Evolutionary conservation across 441 rosid species (phyloP).

Genomic region (Metrosideros polymorpha): DNA sequence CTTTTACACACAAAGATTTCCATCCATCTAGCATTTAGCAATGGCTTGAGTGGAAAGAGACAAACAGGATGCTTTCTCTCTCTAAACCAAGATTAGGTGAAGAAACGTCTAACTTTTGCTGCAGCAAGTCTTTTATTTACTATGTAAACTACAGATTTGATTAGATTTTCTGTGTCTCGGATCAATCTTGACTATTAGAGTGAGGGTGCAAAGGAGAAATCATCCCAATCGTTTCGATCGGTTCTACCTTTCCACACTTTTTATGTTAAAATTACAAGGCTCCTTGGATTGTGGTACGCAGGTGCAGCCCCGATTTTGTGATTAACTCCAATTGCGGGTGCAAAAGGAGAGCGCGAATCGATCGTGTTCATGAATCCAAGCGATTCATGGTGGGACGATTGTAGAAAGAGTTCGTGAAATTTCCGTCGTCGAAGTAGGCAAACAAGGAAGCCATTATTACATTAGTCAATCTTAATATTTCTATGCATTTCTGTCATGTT

Average conservation of each 20-base stretch:
- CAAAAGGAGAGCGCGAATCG: background rate
- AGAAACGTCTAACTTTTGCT: too few species aligned
- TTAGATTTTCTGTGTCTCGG: background rate
- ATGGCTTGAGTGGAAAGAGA: background rate
- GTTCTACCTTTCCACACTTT: too few species aligned
- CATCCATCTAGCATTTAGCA: background rate
- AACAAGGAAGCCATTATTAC: background rate
- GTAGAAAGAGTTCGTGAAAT: background rate
- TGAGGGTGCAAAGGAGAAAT: too few species aligned
- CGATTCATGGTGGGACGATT: background rate
- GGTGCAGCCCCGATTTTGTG: background rate
- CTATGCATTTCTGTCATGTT: fast-evolving
- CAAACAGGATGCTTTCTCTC: background rate
- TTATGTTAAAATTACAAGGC: too few species aligned
- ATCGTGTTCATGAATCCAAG: background rate
- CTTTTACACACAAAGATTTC: background rate
- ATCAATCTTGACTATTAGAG: too few species aligned
- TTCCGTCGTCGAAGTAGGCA: background rate
- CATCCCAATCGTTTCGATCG: too few species aligned
- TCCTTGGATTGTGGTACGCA: too few species aligned
- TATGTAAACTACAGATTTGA: background rate
- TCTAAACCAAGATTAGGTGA: too few species aligned
- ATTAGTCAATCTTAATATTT: background rate
- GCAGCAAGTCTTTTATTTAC: background rate
- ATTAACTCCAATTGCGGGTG: background rate